phyloP scores from a whole-genome alignment of 192 early-diverging fungal species.

The Neocallimastix lanati region DNA sequence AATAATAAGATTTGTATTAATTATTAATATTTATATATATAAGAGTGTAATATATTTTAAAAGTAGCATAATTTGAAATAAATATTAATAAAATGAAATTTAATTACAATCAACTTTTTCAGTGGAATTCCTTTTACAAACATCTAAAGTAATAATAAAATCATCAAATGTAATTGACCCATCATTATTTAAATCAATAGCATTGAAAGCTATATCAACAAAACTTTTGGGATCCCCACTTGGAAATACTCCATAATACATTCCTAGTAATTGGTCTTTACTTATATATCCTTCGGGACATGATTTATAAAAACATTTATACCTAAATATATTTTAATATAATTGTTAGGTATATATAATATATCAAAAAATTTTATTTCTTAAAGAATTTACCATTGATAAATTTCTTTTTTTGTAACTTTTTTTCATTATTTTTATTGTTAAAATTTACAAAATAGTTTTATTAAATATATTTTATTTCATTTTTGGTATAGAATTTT shows the following conservation, averaged over 20 bases:
- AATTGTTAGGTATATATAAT: too few species aligned
- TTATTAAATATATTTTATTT: too few species aligned
- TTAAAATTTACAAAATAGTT: too few species aligned
- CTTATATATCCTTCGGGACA: background rate
- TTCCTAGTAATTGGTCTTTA: background rate
- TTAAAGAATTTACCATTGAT: background rate
- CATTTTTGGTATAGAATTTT: too few species aligned
- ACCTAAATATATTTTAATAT: background rate
- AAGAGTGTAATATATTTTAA: too few species aligned
- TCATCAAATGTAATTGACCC: background rate
- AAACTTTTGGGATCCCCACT: background rate
- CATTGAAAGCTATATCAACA: background rate
- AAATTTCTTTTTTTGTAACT: background rate
- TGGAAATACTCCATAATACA: background rate
- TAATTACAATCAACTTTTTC: background rate
- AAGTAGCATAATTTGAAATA: too few species aligned
- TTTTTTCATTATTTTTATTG: too few species aligned
- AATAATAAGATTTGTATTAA: too few species aligned
- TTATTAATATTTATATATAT: too few species aligned
- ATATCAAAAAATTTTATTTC: too few species aligned
- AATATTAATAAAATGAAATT: too few species aligned
- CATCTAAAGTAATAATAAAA: background rate
- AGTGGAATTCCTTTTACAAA: background rate
- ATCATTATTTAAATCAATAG: background rate
- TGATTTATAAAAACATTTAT: background rate